Conservation (phyloP, 2,329 filamentous ascomycete genomes). For the Lomentospora prolificans region DNA sequence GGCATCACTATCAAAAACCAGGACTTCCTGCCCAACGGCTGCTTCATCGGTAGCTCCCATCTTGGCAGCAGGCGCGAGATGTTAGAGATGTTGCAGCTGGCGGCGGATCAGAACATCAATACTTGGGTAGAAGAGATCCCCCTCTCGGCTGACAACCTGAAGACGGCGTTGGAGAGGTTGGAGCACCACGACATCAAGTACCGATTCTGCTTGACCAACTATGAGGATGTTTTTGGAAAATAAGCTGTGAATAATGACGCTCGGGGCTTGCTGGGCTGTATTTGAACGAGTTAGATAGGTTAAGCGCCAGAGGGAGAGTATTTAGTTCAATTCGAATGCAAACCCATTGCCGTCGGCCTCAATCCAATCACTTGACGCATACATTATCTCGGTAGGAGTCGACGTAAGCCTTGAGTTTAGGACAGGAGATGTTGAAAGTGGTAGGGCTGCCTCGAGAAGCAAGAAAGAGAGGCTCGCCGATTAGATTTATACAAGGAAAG, state of each 20-base stretch:
- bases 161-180: conserved; percentile 58
- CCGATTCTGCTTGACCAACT: conserved; percentile 64
- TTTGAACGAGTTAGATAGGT: background rate
- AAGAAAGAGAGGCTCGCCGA: background rate
- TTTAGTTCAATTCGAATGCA: no score
- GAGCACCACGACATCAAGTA: conserved; percentile 64
- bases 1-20: conserved; percentile 63
- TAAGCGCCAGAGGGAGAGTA: no score
- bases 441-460: no score
- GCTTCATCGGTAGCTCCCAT: conserved; percentile 61
- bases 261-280: background rate
- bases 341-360: no score
- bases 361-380: no score
- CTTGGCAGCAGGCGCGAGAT: conserved; percentile 62
- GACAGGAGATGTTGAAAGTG: no score
- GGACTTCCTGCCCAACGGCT: conserved; percentile 65
- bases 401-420: no score
- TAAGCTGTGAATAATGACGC: background rate
- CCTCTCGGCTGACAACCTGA: conserved; percentile 62
- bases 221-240: conserved; percentile 55
- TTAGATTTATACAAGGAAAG: background rate
- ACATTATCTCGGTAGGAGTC: no score
- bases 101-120: conserved; percentile 58
- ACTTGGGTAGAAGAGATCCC: conserved; percentile 66
- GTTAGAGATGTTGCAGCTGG: conserved; percentile 61